A percentile compares a stretch with the other conserved stretches of the same genome.
These are phyloP conservation scores for Solanum neorickii DNA, from an alignment of 257 asterid genomes.

Conservation along the genomic window DNA sequence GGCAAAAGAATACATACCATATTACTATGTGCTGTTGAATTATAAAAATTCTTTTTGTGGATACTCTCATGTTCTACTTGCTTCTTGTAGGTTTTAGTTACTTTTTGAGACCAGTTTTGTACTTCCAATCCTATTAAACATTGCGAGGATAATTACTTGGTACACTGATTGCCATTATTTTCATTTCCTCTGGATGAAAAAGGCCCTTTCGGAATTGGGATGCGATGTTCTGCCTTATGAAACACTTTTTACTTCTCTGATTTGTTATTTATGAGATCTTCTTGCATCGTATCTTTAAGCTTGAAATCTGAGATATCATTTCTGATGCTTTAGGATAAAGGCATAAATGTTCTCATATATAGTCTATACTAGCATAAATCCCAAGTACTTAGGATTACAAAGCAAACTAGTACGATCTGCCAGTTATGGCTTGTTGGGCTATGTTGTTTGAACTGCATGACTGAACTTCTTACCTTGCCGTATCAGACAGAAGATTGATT, in stretches of 20 bases:
- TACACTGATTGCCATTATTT: not conserved
- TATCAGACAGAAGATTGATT: not conserved
- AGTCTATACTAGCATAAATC: not conserved
- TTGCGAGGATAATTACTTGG: not conserved
- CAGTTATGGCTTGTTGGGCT: not conserved
- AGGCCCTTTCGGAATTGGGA: not conserved
- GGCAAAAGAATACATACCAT: not conserved
- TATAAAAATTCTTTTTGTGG: not conserved
- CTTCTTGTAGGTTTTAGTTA: not conserved
- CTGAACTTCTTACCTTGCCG: not conserved
- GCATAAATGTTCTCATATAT: not conserved
- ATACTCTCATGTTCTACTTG: not conserved
- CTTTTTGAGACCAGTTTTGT: not conserved
- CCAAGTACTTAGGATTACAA: not conserved
- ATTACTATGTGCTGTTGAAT: not conserved
- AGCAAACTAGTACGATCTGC: not conserved
- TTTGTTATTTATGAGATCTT: not conserved
- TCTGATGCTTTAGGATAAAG: not conserved
- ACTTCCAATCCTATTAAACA: not conserved
- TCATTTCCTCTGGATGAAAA: not conserved
- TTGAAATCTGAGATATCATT: not conserved
- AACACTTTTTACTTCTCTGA: not conserved
- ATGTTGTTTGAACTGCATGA: not conserved
- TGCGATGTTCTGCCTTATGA: not conserved
- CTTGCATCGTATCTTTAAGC: not conserved